Conservation (phyloP, 805 yeast genomes). For the Starmera dryadoides region DNA sequence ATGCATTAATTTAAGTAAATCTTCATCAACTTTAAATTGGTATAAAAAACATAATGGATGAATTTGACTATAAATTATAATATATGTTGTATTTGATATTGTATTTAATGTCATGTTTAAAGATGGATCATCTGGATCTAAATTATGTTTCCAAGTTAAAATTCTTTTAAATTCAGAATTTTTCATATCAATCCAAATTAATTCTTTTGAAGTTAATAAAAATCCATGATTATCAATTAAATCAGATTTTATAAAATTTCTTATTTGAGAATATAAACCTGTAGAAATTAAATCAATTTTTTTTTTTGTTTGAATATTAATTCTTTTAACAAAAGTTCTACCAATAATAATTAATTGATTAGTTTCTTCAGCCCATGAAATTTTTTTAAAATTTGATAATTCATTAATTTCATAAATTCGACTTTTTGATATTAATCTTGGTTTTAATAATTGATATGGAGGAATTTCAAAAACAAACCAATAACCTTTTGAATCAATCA, state of each 20-base stretch:
- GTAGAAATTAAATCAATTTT: slow-evolving; percentile 23
- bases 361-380: slow-evolving; percentile 35
- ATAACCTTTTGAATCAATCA: slow-evolving; percentile 47
- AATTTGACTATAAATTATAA: slow-evolving; percentile 22
- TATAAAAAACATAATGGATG: slow-evolving; percentile 25
- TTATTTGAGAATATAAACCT: slow-evolving; percentile 23
- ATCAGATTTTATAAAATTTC: slow-evolving; percentile 32
- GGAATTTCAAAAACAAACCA: slow-evolving; percentile 33
- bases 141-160: slow-evolving; percentile 68
- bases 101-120: slow-evolving; percentile 30
- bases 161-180: slow-evolving; percentile 33
- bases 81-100: slow-evolving; percentile 12
- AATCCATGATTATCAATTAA: slow-evolving; percentile 31
- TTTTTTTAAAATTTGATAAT: slow-evolving; percentile 47
- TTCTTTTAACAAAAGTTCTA: slow-evolving; percentile 34
- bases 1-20: slow-evolving; percentile 27
- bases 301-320: slow-evolving; percentile 20
- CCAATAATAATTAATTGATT: slow-evolving; percentile 28
- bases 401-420: slow-evolving; percentile 34
- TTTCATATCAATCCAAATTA: slow-evolving; percentile 41
- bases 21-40: slow-evolving; percentile 27
- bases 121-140: slow-evolving; percentile 49
- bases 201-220: slow-evolving; percentile 58
- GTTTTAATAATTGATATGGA: neutral
- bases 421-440: slow-evolving; percentile 7